Percentiles rank a stretch among this genome's conserved stretches.
phyloP scores from a whole-genome alignment of 176 grass and related monocot species.

The Paspalum vaginatum region DNA sequence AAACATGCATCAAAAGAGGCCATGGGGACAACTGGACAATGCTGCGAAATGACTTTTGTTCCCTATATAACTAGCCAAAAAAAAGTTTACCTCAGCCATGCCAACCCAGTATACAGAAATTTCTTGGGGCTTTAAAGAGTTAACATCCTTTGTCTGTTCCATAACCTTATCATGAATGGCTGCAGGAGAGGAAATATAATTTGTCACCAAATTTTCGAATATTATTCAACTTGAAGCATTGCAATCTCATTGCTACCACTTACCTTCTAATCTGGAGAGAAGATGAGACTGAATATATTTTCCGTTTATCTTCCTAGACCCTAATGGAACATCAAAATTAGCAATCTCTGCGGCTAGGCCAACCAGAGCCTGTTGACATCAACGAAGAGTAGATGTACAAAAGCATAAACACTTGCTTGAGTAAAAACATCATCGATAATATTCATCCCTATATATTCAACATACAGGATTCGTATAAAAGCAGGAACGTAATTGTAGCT shows the following conservation, averaged over 20 bases:
- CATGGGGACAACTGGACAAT: neutral
- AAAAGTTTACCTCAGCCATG: slow-evolving; percentile 90
- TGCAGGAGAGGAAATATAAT: slow-evolving; percentile 41
- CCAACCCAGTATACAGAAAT: slow-evolving; percentile 71
- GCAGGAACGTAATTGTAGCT: neutral
- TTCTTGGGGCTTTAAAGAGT: slow-evolving; percentile 67
- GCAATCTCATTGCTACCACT: neutral
- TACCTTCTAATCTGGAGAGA: slow-evolving; percentile 89
- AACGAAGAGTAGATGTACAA: slow-evolving; percentile 39
- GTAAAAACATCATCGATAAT: slow-evolving; percentile 17
- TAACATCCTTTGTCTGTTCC: slow-evolving; percentile 71
- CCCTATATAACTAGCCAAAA: neutral
- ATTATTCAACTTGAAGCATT: slow-evolving; percentile 31
- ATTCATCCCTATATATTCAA: slow-evolving; percentile 19
- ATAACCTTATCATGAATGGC: slow-evolving; percentile 73
- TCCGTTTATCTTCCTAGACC: slow-evolving; percentile 85
- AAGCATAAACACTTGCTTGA: slow-evolving; percentile 28
- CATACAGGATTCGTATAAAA: slow-evolving; percentile 8
- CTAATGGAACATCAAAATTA: slow-evolving; percentile 64
- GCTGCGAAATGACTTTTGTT: neutral
- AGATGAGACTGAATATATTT: slow-evolving; percentile 96
- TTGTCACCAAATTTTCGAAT: slow-evolving; percentile 10
- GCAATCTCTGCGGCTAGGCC: slow-evolving; percentile 90
- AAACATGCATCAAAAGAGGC: neutral
- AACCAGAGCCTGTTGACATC: slow-evolving; percentile 79